Evolutionary conservation across 2,329 filamentous ascomycete genomes (phyloP), one percentile per base, ranked within the genome.

Genomic region (Diplodia scrobiculata): DNA sequence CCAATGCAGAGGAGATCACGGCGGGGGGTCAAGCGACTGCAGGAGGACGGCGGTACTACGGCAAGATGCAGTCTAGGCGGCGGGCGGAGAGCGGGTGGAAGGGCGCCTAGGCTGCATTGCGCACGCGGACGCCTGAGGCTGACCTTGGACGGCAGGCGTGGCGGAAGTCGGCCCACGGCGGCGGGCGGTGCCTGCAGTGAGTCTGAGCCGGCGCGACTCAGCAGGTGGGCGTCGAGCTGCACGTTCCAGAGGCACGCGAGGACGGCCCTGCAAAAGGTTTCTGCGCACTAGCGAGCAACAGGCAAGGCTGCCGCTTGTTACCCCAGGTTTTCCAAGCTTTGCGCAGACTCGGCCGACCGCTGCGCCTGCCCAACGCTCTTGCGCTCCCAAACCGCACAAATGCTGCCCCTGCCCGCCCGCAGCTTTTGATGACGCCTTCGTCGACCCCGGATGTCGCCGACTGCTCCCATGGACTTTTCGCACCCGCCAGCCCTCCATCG

Each of bases 401-500:
- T 53, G 60, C 32, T 53, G 47, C 32, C 60, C 14, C 21, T 21
- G 19, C 13, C 50, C 32, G 19, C 19, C 19, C 19, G 32, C 41
- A 21, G 34, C 47, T 52, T 63, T 32, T 63, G 59, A 63, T 51
- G 53, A 41, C 54, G 53, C 64, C 29, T 51, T 51, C 14, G 47
- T 54, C 45, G 36, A 45, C 41, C 17, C 32, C 54, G 53, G n/a
- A 66, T 66, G 53, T 55, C 27, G 32, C 64, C 64, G 64, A 29
- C 54, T 45, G 34, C 53, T 54, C 64, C 41, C 53, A 66, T 66
- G 64, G 64, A 66, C 53, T 58, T 66, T 66, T 66, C 34, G 34
- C n/a, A 29, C 45, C 34, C 54, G 41, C 64, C 64, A 32, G 19
- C 32, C 34, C 54, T 59, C 32, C 41, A 41, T 25, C 64, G 52